Percentiles rank a stretch among this genome's conserved stretches.
These are phyloP conservation scores for Penicillium turbatum DNA, from an alignment of 495 filamentous ascomycete species.

Conservation along the genomic window DNA sequence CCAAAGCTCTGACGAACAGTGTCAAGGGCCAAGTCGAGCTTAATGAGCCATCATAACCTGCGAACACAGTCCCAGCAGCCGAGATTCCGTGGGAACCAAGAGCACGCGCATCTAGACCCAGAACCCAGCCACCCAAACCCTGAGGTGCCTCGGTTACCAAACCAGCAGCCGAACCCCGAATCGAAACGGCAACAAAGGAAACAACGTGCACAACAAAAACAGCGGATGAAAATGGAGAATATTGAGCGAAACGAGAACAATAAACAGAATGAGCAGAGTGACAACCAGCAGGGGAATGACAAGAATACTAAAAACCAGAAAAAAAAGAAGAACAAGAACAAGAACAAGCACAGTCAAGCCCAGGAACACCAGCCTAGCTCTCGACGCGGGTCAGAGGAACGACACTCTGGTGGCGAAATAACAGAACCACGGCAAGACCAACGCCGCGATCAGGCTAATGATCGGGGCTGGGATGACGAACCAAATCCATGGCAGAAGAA, in stretches of 20 bases:
- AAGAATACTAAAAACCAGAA: background rate
- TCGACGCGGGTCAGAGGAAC: background rate
- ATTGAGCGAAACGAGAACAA: background rate
- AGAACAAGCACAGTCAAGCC: background rate
- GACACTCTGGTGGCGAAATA: background rate
- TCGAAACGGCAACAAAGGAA: constrained; percentile 3
- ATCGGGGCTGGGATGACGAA: too few species aligned
- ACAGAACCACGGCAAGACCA: background rate
- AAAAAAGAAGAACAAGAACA: background rate
- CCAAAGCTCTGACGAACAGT: background rate
- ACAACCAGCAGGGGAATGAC: background rate
- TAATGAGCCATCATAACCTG: background rate
- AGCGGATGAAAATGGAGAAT: background rate
- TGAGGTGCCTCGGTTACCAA: background rate
- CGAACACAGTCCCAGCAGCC: background rate
- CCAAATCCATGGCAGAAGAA: background rate
- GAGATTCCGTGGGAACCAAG: background rate
- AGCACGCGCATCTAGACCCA: background rate
- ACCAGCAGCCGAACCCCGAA: background rate
- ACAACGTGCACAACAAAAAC: background rate
- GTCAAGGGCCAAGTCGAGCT: background rate
- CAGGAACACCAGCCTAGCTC: background rate
- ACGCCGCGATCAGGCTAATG: background rate
- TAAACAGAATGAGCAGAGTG: background rate
- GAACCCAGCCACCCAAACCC: background rate